phyloP scores from a whole-genome alignment of 2,329 filamentous ascomycete species.

The Kalaharituber pfeilii region DNA sequence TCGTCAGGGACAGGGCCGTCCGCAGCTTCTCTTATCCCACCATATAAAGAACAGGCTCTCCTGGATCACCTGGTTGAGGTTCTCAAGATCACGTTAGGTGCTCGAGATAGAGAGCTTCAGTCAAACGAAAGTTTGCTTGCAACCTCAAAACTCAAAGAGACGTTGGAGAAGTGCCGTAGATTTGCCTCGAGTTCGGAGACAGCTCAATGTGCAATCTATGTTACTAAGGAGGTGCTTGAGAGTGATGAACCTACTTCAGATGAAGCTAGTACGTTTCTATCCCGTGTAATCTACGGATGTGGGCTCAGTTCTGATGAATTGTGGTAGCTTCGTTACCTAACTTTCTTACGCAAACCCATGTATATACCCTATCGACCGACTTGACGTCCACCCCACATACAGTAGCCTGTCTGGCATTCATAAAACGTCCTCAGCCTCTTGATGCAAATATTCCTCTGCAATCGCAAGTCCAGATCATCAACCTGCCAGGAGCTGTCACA shows the following conservation, averaged over 20 bases:
- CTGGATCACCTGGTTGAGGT: constrained; percentile 56
- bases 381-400: constrained; percentile 66
- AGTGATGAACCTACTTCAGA: constrained; percentile 15
- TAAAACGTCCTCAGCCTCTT: constrained; percentile 79
- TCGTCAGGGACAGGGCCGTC: constrained; percentile 3
- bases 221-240: constrained; percentile 57
- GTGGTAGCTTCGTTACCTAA: constrained; percentile 22
- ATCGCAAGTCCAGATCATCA: constrained; percentile 82
- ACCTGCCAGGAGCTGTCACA: constrained; percentile 65
- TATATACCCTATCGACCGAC: constrained; percentile 66
- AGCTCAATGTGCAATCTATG: constrained; percentile 70
- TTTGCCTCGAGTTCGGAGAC: constrained; percentile 55
- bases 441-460: constrained; percentile 66
- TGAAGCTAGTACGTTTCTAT: constrained; percentile 27
- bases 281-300: not conserved
- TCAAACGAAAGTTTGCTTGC: constrained; percentile 68
- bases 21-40: constrained; percentile 9
- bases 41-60: constrained; percentile 47
- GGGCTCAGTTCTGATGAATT: not conserved
- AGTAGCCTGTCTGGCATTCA: constrained; percentile 66
- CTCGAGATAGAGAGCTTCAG: constrained; percentile 61
- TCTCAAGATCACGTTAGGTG: constrained; percentile 56
- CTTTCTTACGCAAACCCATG: constrained; percentile 30
- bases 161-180: constrained; percentile 67
- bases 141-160: constrained; percentile 52